Conservation (phyloP, 345 rosid genomes). For the Geranium rotundifolium region DNA sequence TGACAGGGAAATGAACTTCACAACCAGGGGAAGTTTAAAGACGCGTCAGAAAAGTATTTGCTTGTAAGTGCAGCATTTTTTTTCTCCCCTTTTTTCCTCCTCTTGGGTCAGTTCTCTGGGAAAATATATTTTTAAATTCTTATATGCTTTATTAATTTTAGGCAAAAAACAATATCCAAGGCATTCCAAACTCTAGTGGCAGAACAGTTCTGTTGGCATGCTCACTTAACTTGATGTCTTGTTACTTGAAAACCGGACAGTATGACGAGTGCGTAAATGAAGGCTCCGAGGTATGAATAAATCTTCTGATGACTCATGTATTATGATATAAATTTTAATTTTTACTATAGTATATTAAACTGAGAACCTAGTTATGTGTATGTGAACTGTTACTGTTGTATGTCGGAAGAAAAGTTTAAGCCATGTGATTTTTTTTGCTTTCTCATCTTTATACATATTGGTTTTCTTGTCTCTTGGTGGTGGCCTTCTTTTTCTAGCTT, state of each 20-base stretch:
- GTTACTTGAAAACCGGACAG: conserved; percentile 75
- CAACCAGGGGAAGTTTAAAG: conserved; percentile 55
- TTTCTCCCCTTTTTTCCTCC: neutral
- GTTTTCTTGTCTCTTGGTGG: neutral
- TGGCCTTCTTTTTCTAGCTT: neutral
- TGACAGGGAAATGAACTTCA: conserved; percentile 87
- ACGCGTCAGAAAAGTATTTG: conserved; percentile 68
- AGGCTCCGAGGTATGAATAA: conserved; percentile 71
- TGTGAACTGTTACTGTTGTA: too few relatives aligned
- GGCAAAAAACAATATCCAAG: conserved; percentile 84
- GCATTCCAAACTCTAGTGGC: conserved; percentile 48
- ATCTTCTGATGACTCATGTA: neutral
- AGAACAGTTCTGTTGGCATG: conserved; percentile 59
- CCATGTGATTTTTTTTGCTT: too few relatives aligned
- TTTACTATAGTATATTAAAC: too few relatives aligned
- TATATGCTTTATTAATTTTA: conserved; percentile 11
- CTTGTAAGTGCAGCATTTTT: conserved; percentile 38
- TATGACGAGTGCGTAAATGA: conserved; percentile 61
- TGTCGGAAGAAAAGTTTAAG: too few relatives aligned
- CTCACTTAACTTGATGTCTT: conserved; percentile 93
- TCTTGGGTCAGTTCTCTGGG: neutral
- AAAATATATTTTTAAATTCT: neutral
- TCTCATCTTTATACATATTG: neutral
- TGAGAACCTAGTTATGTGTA: too few relatives aligned
- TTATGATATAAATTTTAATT: too few relatives aligned